Conservation (phyloP, 225 moss, liverwort and hornwort species). For the Antitrichia curtipendula region DNA sequence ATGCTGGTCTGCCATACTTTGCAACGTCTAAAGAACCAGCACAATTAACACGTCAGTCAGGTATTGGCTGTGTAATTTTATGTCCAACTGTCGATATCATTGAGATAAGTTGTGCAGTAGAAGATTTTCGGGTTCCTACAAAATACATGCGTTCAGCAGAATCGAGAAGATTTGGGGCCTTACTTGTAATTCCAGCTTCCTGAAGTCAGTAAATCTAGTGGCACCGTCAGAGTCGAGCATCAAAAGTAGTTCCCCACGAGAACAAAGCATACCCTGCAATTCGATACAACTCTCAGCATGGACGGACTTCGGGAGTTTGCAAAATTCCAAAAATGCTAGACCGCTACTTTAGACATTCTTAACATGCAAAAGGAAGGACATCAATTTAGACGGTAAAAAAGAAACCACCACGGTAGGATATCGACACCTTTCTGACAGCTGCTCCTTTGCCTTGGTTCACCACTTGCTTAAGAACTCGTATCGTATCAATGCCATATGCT, state of each 20-base stretch:
- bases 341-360: background rate
- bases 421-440: conserved; percentile 51
- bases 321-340: background rate
- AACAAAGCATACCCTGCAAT: conserved; percentile 77
- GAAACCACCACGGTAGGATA: background rate
- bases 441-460: conserved; percentile 81
- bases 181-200: conserved; percentile 69
- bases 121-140: background rate
- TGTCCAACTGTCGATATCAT: background rate
- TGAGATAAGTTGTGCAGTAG: background rate
- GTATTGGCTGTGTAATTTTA: background rate
- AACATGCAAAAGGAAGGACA: background rate
- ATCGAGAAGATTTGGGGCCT: background rate
- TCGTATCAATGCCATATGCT: conserved; percentile 38
- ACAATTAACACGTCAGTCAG: background rate
- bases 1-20: conserved; percentile 22
- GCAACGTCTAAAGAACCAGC: conserved; percentile 21
- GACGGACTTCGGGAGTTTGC: background rate
- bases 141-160: background rate
- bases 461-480: conserved; percentile 64
- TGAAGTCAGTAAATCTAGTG: conserved; percentile 66
- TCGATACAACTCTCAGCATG: background rate
- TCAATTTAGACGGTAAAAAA: background rate
- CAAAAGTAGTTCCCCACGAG: conserved; percentile 71
- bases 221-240: conserved; percentile 95